A percentile compares a stretch with the other conserved stretches of the same genome.
phyloP scores from a whole-genome alignment of 139 green algal species.

The Chlorella sorokiniana region DNA sequence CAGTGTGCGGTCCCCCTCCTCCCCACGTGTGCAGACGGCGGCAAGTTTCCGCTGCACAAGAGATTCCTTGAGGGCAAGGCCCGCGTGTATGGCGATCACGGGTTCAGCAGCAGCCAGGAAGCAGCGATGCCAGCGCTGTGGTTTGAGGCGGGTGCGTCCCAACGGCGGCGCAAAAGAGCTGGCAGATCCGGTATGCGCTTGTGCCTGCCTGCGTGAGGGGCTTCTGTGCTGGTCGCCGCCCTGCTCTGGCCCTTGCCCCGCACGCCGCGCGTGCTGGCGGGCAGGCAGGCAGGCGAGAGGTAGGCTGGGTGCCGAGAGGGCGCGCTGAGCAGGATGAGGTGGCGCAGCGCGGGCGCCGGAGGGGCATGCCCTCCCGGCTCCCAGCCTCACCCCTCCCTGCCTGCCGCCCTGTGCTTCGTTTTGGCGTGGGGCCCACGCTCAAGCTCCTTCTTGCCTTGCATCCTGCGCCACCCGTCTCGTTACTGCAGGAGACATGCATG shows the following conservation, averaged over 20 bases:
- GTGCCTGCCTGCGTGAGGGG: not conserved
- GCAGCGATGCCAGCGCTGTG: constrained; percentile 21
- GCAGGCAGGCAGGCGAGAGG: not conserved
- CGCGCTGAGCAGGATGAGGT: too few relatives aligned
- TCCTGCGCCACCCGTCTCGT: too few relatives aligned
- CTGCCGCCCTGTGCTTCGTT: not conserved
- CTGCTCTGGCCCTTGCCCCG: too few relatives aligned
- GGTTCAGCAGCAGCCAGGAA: constrained; percentile 17
- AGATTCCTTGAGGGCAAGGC: not conserved
- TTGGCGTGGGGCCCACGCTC: not conserved
- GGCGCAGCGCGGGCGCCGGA: too few relatives aligned
- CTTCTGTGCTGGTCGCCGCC: not conserved
- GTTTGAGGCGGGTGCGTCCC: constrained; percentile 13
- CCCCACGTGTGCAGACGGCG: constrained; percentile 4
- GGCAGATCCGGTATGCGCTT: not conserved
- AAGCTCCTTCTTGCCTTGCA: not conserved
- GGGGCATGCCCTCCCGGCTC: too few relatives aligned
- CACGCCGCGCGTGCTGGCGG: too few relatives aligned
- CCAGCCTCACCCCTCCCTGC: too few relatives aligned
- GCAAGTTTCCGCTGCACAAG: constrained; percentile 20
- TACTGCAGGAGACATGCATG: constrained; percentile 22
- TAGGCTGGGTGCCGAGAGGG: too few relatives aligned
- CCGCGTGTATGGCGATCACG: not conserved
- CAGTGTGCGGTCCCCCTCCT: not conserved
- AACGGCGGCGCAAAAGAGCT: not conserved